phyloP scores from a whole-genome alignment of 345 rosid genomes.

The Erysimum cheiranthoides region DNA sequence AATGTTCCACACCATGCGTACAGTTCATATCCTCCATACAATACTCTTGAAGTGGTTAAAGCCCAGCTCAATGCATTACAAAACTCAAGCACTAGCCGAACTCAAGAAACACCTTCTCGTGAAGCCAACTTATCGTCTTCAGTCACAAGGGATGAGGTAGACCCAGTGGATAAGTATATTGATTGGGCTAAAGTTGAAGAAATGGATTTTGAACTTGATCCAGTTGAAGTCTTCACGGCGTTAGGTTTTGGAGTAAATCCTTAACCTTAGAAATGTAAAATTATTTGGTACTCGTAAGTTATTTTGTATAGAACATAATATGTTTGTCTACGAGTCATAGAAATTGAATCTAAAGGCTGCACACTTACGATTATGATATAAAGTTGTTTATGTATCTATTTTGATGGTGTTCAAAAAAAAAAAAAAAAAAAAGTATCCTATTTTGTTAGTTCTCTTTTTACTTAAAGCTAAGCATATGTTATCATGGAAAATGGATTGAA shows the following conservation, averaged over 20 bases:
- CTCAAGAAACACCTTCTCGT: conserved; percentile 5
- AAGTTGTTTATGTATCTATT: no score
- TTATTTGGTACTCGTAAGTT: not conserved
- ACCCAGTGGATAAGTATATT: conserved; percentile 36
- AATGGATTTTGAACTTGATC: conserved; percentile 28
- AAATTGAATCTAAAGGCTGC: no score
- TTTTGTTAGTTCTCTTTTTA: no score
- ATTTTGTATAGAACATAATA: not conserved
- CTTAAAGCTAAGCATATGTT: no score
- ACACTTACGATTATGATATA: no score
- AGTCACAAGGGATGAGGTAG: conserved; percentile 25
- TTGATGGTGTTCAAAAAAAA: no score
- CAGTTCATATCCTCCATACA: conserved; percentile 37
- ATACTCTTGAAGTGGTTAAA: conserved; percentile 33
- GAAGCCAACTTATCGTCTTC: conserved; percentile 24
- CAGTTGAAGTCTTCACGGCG: not conserved
- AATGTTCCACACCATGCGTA: not conserved
- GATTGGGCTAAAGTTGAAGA: conserved; percentile 38
- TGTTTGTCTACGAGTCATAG: not conserved
- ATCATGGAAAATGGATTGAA: no score
- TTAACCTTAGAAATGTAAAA: not conserved
- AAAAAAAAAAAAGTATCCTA: no score
- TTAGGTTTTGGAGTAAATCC: conserved; percentile 31
- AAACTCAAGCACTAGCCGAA: conserved; percentile 10
- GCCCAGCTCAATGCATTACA: conserved; percentile 27